Evolutionary conservation across 1,139 yeast species (phyloP).

Genomic region (Groenewaldozyma auringiensis): DNA sequence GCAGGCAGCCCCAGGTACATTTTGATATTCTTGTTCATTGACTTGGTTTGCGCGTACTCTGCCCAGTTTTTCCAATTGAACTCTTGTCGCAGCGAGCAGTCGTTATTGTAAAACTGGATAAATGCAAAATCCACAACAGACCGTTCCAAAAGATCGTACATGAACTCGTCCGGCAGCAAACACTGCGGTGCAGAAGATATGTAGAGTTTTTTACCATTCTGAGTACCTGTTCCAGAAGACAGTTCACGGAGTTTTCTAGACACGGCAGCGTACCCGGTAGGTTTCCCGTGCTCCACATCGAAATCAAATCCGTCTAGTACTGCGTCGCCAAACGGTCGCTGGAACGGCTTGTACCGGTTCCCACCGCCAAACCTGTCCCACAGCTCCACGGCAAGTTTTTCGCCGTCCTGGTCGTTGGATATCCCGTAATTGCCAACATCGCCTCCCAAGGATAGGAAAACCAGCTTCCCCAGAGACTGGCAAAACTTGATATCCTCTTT

Average conservation of each 20-base stretch:
- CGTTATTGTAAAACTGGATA: constrained; percentile 89
- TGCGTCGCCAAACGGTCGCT: constrained; percentile 71
- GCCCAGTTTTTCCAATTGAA: constrained; percentile 90
- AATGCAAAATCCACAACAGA: constrained; percentile 77
- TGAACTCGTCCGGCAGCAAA: constrained; percentile 79
- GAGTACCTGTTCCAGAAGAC: constrained; percentile 33
- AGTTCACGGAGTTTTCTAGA: constrained; percentile 52
- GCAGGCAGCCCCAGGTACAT: constrained; percentile 72
- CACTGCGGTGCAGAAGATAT: constrained; percentile 95
- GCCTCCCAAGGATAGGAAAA: constrained; percentile 82
- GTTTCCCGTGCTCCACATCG: constrained; percentile 53
- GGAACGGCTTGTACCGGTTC: constrained; percentile 23
- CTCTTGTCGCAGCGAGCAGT: constrained; percentile 44
- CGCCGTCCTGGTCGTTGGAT: constrained; percentile 51
- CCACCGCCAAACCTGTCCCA: constrained; percentile 91
- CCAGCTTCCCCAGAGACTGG: constrained; percentile 67
- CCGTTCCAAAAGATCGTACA: constrained; percentile 56
- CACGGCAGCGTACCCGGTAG: constrained; percentile 48
- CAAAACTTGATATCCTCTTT: constrained; percentile 67
- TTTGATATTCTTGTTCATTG: constrained; percentile 53
- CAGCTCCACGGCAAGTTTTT: constrained; percentile 59
- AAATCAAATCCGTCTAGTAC: constrained; percentile 65
- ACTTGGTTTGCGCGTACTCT: constrained; percentile 49
- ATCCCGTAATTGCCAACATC: constrained; percentile 77
- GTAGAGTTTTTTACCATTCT: constrained; percentile 42